Percentiles rank a stretch among this genome's conserved stretches.
phyloP scores from a whole-genome alignment of 257 asterid genomes.

The Eucommia ulmoides region DNA sequence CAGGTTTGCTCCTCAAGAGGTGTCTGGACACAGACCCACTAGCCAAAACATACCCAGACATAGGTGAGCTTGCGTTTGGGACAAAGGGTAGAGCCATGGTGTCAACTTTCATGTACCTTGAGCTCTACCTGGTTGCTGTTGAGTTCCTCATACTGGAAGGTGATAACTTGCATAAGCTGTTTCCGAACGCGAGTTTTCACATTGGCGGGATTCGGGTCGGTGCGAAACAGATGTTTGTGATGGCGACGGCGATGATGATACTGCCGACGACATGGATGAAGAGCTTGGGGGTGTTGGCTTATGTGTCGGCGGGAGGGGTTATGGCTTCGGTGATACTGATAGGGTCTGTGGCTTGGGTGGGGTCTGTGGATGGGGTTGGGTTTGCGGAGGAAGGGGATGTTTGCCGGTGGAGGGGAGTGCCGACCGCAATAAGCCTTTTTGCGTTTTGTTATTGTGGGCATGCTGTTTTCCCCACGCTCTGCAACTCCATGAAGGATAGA shows the following conservation, averaged over 20 bases:
- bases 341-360: constrained; percentile 29
- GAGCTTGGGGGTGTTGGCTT: constrained; percentile 30
- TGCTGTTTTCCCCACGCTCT: constrained; percentile 37
- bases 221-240: constrained; percentile 25
- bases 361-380: constrained; percentile 32
- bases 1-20: constrained; percentile 29
- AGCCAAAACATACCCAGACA: constrained; percentile 35
- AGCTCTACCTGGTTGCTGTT: constrained; percentile 33
- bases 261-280: constrained; percentile 52
- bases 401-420: constrained; percentile 28
- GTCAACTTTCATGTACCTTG: constrained; percentile 32
- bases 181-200: constrained; percentile 18
- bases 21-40: constrained; percentile 31
- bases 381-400: constrained; percentile 27
- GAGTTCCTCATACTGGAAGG: constrained; percentile 50
- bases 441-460: constrained; percentile 48
- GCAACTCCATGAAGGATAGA: constrained; percentile 40
- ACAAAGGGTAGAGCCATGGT: constrained; percentile 24
- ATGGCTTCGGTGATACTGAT: constrained; percentile 26
- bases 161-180: constrained; percentile 37
- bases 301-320: constrained; percentile 38
- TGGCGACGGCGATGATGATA: constrained; percentile 23
- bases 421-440: constrained; percentile 31
- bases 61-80: constrained; percentile 36
- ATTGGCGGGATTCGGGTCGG: constrained; percentile 15